Evolutionary conservation across 768 basidiomycete genomes (phyloP).

Genomic region (Rickenella mellea): DNA sequence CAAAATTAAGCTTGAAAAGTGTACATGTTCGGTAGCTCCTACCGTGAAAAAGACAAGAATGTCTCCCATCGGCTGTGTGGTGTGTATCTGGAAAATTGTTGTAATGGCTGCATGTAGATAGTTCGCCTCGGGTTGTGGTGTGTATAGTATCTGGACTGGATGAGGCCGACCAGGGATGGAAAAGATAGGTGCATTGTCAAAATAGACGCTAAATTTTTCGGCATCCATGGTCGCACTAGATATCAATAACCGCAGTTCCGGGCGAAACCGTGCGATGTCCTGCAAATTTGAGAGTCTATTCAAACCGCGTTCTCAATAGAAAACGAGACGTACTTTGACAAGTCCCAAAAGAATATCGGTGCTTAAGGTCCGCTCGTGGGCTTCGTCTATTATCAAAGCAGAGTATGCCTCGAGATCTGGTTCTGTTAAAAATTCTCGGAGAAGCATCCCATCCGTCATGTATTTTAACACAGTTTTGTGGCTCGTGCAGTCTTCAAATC

Average conservation of each 20-base stretch:
- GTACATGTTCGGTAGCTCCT: conserved; percentile 15
- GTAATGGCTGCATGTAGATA: conserved; percentile 99
- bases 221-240: conserved; percentile 97
- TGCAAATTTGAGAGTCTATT: conserved; percentile 26
- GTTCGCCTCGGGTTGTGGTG: conserved; percentile 98
- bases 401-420: conserved; percentile 94
- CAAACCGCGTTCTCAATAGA: conserved; percentile 10
- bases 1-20: conserved; percentile 1
- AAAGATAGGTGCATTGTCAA: conserved; percentile 93
- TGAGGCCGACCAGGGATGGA: conserved; percentile 93
- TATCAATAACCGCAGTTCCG: conserved; percentile 86
- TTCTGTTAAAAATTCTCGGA: conserved; percentile 95
- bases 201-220: conserved; percentile 96
- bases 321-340: conserved; percentile 80
- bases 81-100: conserved; percentile 98
- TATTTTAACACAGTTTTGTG: conserved; percentile 99
- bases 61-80: conserved; percentile 97
- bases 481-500: conserved; percentile 98
- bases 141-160: conserved; percentile 97
- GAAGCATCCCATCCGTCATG: conserved; percentile 99
- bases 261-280: conserved; percentile 96
- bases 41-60: conserved; percentile 96
- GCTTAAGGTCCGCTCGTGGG: conserved; percentile 94
- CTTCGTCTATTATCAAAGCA: conserved; percentile 95
- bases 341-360: conserved; percentile 98